Evolutionary conservation across 2,329 filamentous ascomycete genomes (phyloP), one percentile per base, ranked within the genome.

Genomic region (Ophiostoma himal-ulmi): DNA sequence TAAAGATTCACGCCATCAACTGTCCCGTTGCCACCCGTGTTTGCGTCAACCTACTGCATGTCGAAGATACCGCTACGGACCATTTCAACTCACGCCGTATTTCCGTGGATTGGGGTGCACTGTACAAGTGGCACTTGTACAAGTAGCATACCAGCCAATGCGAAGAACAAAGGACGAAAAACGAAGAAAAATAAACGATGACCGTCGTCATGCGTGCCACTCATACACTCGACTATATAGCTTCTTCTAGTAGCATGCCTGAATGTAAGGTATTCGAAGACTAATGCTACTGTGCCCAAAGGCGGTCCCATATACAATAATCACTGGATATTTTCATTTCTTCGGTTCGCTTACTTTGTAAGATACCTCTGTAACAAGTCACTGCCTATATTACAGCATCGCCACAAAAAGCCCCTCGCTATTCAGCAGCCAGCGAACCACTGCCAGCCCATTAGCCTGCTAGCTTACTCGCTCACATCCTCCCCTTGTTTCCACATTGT

Each of bases 401-500:
- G 54, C 54, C 54, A 60, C 10, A 60, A 6, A 48, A 30, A 13
- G 6, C 22, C 57, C 13, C 57, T 64, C 60, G 7, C 13, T 34
- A 30, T 13, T 17, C 13, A 20, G 5, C 26, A 26, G 13, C 26
- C 30, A 5, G 22, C 13, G 34, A n/a, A 57, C 10, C 8, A 30
- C 54, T 14, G 10, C 26, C 57, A 26, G 52, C 26, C 30, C 30
- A 26, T 22, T 57, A 57, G n/a, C 22, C 8, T 57, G 4, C 52
- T 57, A 26, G 22, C n/a, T 22, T 57, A 8, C 7, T 62, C 57
- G 11, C 14, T 34, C 57, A 57, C 52, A 48, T 52, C 48, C 48
- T 62, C 14, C 36, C 8, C 64, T 26, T 67, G 65, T 67, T 48
- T 67, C 65, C 65, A 67, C 30, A 30, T 30, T n/a, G n/a, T n/a